Percentiles rank a stretch among this genome's conserved stretches.
Evolutionary conservation across 208 protist genomes (phyloP).

Genomic region (Crithidia expoeki): DNA sequence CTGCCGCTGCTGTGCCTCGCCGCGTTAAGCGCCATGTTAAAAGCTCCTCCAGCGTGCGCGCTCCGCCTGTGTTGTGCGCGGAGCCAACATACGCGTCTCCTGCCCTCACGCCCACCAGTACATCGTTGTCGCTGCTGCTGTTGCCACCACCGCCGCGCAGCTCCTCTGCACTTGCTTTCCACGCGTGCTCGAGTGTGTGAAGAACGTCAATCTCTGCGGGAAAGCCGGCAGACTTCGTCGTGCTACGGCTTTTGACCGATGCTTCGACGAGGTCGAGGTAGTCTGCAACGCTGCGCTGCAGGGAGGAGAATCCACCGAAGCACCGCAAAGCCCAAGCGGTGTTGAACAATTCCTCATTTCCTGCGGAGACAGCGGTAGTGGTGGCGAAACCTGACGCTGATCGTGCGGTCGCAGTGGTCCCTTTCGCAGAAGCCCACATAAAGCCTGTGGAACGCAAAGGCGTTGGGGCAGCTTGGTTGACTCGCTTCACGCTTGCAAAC

Average conservation of each 20-base stretch:
- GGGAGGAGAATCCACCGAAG: constrained; percentile 23
- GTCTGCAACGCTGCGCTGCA: constrained; percentile 24
- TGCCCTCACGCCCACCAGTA: not conserved
- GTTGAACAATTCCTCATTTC: not conserved
- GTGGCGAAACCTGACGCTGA: too few relatives aligned
- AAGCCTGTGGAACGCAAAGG: not conserved
- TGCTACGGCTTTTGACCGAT: not conserved
- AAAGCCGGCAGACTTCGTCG: not conserved
- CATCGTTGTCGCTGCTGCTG: not conserved
- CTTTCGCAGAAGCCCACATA: not conserved
- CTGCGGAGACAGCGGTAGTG: not conserved
- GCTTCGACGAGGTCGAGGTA: constrained; percentile 24
- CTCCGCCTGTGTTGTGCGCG: not conserved
- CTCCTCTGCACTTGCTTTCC: not conserved
- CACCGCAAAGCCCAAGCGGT: constrained; percentile 36
- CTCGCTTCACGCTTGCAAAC: not conserved
- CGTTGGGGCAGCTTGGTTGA: not conserved
- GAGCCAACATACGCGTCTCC: not conserved
- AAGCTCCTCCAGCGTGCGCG: constrained; percentile 17
- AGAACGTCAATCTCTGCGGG: not conserved
- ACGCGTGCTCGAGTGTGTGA: not conserved
- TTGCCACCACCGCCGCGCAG: not conserved
- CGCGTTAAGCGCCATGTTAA: constrained; percentile 24
- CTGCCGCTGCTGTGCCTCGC: too few relatives aligned
- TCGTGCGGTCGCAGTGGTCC: not conserved